phyloP scores from a whole-genome alignment of 768 basidiomycete genomes.

The Mycena pura region DNA sequence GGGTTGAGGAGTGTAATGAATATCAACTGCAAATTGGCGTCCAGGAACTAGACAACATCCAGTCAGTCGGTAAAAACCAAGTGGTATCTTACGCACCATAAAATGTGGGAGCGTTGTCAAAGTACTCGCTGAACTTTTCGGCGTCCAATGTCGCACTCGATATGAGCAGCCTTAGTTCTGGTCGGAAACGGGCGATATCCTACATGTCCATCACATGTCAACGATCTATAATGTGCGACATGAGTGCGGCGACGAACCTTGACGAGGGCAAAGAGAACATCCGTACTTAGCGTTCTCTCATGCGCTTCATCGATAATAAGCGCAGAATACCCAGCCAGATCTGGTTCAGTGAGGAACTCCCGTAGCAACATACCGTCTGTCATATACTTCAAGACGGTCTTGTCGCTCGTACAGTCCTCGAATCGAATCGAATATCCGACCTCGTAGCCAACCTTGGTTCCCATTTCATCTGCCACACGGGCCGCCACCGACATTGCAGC shows the following conservation, averaged over 20 bases:
- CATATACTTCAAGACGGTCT: slow-evolving; percentile 99
- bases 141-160: slow-evolving; percentile 98
- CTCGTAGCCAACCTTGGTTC: slow-evolving; percentile 94
- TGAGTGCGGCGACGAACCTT: slow-evolving; percentile 73
- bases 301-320: slow-evolving; percentile 99
- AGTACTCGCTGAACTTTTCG: slow-evolving; percentile 97
- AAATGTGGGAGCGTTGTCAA: slow-evolving; percentile 95
- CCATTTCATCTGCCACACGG: slow-evolving; percentile 99
- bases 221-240: slow-evolving; percentile 32
- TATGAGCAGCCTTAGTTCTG: slow-evolving; percentile 91
- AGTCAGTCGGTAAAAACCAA: slow-evolving; percentile 3
- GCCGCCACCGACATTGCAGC: slow-evolving; percentile 99
- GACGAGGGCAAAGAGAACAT: slow-evolving; percentile 97
- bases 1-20: slow-evolving; percentile 98
- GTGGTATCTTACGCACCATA: slow-evolving; percentile 62
- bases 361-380: slow-evolving; percentile 98
- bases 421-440: slow-evolving; percentile 99
- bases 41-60: slow-evolving; percentile 77
- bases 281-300: slow-evolving; percentile 96
- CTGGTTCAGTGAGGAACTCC: slow-evolving; percentile 97
- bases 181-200: slow-evolving; percentile 97
- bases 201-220: slow-evolving; percentile 42
- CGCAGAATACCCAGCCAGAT: slow-evolving; percentile 92
- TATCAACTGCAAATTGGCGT: slow-evolving; percentile 96
- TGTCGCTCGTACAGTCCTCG: slow-evolving; percentile 99